Evolutionary conservation across 1,139 yeast species (phyloP), one percentile per base, ranked within the genome.

Genomic region (Yamadazyma buinensis): DNA sequence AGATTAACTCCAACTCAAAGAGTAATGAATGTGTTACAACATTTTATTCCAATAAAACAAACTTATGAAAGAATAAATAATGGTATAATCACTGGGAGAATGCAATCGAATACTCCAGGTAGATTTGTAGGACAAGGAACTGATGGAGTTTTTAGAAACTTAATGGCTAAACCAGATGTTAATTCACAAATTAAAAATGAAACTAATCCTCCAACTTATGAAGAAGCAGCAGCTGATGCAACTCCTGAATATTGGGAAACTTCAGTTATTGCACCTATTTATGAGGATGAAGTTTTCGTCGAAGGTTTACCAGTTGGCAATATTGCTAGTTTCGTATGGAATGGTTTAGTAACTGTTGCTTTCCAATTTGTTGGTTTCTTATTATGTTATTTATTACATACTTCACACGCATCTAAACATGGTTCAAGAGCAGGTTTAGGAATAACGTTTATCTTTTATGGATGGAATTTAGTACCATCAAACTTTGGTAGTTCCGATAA

Each of bases 231-330:
- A 0, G 85, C 92, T 2, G 99, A 92, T 57, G 77, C 95, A 15
- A 79, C 95, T 0, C 99, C 99, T 0, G 95, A 95, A 29, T 94
- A 94, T 57, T 94, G 97, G 95, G 98, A 94, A 56, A 77, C 88
- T 12, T 80, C 95, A 1, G 81, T 90, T 36, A 75, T 88, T 53
- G 78, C 95, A 1, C 87, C 90, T 13, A 87, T 88, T 39, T 84
- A 82, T 45, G 74, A 67, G 35, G 97, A 92, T 54, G 97, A 90
- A 56, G 82, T 92, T 26, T 87, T 87, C 57, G 90, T 94, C 26
- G 96, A 92, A 47, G 97, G 97, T 0, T 66, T 94, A 44, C 97
- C 98, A 0, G 97, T 90, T n/a, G 99, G 98, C 1, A 84, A 85
- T 49, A 58, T 85, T 19, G 80, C 95, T 30, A 87, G 86, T 53